A percentile compares a stretch with the other conserved stretches of the same genome.
Evolutionary conservation across 2,329 filamentous ascomycete genomes (phyloP).

Genomic region (Fusarium dimerum): DNA sequence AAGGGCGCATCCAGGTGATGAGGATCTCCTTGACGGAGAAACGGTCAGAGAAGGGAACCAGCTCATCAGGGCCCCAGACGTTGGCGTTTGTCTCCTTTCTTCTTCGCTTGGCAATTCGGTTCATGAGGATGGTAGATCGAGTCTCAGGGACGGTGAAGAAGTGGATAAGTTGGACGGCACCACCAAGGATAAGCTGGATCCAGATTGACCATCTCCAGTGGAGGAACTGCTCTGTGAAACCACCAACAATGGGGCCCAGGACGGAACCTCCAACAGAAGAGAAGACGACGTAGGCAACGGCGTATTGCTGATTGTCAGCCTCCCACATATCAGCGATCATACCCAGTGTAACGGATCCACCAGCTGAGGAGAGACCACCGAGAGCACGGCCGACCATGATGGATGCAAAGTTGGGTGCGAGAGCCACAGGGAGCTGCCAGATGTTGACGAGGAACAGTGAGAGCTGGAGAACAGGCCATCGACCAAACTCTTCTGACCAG

Average conservation of each 20-base stretch:
- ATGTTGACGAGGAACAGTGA: slow-evolving; percentile 76
- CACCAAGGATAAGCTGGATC: slow-evolving; percentile 82
- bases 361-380: slow-evolving; percentile 70
- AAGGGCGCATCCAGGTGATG: slow-evolving; percentile 62
- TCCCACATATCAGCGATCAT: slow-evolving; percentile 79
- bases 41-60: slow-evolving; percentile 59
- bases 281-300: slow-evolving; percentile 75
- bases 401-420: slow-evolving; percentile 72
- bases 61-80: slow-evolving; percentile 73
- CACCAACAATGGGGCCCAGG: slow-evolving; percentile 76
- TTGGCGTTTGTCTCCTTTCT: slow-evolving; percentile 61
- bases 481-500: slow-evolving; percentile 81
- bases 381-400: slow-evolving; percentile 71
- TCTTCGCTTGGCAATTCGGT: slow-evolving; percentile 74
- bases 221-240: slow-evolving; percentile 68
- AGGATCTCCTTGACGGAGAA: slow-evolving; percentile 60
- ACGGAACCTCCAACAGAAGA: slow-evolving; percentile 78
- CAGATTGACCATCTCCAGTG: slow-evolving; percentile 76
- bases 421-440: slow-evolving; percentile 70
- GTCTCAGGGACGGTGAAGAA: slow-evolving; percentile 76
- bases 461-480: slow-evolving; percentile 73
- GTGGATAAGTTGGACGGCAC: slow-evolving; percentile 66
- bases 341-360: slow-evolving; percentile 71
- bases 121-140: slow-evolving; percentile 73
- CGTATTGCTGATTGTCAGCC: slow-evolving; percentile 70